Evolutionary conservation across 306 rosid genomes (phyloP).

Genomic region (Begonia loranthoides): DNA sequence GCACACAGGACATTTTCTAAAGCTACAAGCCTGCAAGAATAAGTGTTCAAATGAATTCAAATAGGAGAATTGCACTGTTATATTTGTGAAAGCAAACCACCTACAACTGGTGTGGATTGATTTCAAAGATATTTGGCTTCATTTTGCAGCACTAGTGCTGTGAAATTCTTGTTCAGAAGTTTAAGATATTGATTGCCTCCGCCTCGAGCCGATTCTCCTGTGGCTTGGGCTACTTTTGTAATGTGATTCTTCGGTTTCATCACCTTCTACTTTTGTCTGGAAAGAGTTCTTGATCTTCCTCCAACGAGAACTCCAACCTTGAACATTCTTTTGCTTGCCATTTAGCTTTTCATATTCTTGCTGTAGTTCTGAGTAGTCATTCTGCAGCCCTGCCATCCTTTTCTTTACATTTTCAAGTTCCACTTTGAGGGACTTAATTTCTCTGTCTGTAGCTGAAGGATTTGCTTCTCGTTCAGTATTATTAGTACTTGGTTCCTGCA

Average conservation of each 20-base stretch:
- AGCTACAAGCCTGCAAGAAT: no score
- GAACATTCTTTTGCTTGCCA: slow-evolving; percentile 30
- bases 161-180: slow-evolving; percentile 10
- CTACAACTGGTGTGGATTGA: neutral
- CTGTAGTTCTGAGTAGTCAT: slow-evolving; percentile 64
- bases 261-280: slow-evolving; percentile 37
- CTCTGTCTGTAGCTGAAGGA: slow-evolving; percentile 31
- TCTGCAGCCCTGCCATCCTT: slow-evolving; percentile 55
- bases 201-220: slow-evolving; percentile 18
- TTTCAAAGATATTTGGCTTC: slow-evolving; percentile 8
- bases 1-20: no score
- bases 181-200: slow-evolving; percentile 42
- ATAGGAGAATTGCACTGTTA: no score
- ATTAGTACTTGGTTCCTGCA: slow-evolving; percentile 26
- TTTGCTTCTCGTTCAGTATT: slow-evolving; percentile 45
- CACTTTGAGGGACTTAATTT: slow-evolving; percentile 41
- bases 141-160: slow-evolving; percentile 7
- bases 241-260: slow-evolving; percentile 26
- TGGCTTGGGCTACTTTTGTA: no score
- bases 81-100: neutral
- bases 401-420: slow-evolving; percentile 62
- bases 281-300: slow-evolving; percentile 62
- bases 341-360: slow-evolving; percentile 47
- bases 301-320: slow-evolving; percentile 59
- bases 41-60: no score